Percentiles rank a stretch among this genome's conserved stretches.
These are phyloP conservation scores for Malus hybrid DNA, from an alignment of 331 rosid species.

Conservation along the genomic window DNA sequence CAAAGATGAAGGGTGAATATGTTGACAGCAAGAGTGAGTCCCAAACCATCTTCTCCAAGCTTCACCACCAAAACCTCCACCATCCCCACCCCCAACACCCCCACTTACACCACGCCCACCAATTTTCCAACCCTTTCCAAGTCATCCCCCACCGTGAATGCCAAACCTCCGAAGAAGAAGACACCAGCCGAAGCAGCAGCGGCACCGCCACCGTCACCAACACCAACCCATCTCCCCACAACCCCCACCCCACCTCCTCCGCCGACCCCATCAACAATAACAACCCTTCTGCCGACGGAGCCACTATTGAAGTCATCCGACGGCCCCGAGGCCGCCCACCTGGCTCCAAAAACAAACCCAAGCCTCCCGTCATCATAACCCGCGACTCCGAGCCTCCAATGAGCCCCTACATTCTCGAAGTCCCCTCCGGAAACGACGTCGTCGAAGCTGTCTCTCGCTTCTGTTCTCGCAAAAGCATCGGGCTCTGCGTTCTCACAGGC, in stretches of 20 bases:
- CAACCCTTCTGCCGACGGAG: slow-evolving; percentile 45
- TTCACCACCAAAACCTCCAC: slow-evolving; percentile 32
- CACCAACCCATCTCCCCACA: not conserved
- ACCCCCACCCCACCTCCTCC: not conserved
- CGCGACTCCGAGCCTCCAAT: slow-evolving; percentile 76
- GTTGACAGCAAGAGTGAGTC: slow-evolving; percentile 42
- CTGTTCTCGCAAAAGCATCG: slow-evolving; percentile 58
- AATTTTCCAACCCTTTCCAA: slow-evolving; percentile 36
- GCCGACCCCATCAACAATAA: slow-evolving; percentile 1
- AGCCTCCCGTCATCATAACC: slow-evolving; percentile 61
- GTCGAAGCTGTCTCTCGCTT: slow-evolving; percentile 66
- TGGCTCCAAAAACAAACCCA: slow-evolving; percentile 85
- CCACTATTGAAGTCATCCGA: slow-evolving; percentile 64
- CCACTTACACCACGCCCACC: slow-evolving; percentile 6
- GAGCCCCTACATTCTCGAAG: slow-evolving; percentile 91
- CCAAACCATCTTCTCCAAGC: slow-evolving; percentile 64
- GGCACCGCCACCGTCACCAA: slow-evolving; percentile 7
- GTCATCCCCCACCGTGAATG: slow-evolving; percentile 33
- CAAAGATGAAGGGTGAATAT: slow-evolving; percentile 67
- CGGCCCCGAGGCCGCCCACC: slow-evolving; percentile 94
- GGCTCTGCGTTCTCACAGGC: slow-evolving; percentile 61
- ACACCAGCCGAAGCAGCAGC: slow-evolving; percentile 32
- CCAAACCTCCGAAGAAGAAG: slow-evolving; percentile 42
- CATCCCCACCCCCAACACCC: slow-evolving; percentile 10
- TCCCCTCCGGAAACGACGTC: slow-evolving; percentile 73